Conservation (phyloP, 768 basidiomycete genomes). For the Boletus speciosus region DNA sequence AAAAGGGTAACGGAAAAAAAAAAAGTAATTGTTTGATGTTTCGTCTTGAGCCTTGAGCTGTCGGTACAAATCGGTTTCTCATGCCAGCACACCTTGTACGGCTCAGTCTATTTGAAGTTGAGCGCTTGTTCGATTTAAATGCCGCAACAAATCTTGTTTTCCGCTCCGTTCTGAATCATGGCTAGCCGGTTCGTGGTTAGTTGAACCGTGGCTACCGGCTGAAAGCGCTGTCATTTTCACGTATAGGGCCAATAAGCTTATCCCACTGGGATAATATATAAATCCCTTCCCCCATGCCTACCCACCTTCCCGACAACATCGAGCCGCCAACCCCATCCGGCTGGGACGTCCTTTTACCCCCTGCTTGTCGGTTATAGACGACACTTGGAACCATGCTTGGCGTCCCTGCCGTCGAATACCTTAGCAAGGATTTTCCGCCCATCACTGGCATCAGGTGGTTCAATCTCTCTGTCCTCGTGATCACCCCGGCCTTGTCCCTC, state of each 20-base stretch:
- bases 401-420: constrained; percentile 5
- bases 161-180: constrained; percentile 13
- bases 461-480: constrained; percentile 63
- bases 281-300: constrained; percentile 11
- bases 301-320: constrained; percentile 15
- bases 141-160: constrained; percentile 16
- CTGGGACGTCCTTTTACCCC: neutral
- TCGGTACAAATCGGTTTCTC: constrained; percentile 15
- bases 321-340: constrained; percentile 6
- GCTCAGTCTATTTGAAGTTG: neutral
- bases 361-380: neutral
- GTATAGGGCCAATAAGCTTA: constrained; percentile 11
- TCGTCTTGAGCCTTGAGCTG: constrained; percentile 15
- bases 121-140: constrained; percentile 6
- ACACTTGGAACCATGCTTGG: constrained; percentile 11
- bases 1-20: neutral
- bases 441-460: constrained; percentile 69
- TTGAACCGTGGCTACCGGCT: constrained; percentile 22
- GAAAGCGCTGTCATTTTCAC: constrained; percentile 18
- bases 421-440: constrained; percentile 39
- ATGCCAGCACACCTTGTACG: constrained; percentile 14
- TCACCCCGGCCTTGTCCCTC: constrained; percentile 67
- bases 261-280: constrained; percentile 30
- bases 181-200: constrained; percentile 5
- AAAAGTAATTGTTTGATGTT: constrained; percentile 8